Percentiles rank a stretch among this genome's conserved stretches.
These are phyloP conservation scores for Desmodesmus armatus DNA, from an alignment of 139 green algal species.

Conservation along the genomic window DNA sequence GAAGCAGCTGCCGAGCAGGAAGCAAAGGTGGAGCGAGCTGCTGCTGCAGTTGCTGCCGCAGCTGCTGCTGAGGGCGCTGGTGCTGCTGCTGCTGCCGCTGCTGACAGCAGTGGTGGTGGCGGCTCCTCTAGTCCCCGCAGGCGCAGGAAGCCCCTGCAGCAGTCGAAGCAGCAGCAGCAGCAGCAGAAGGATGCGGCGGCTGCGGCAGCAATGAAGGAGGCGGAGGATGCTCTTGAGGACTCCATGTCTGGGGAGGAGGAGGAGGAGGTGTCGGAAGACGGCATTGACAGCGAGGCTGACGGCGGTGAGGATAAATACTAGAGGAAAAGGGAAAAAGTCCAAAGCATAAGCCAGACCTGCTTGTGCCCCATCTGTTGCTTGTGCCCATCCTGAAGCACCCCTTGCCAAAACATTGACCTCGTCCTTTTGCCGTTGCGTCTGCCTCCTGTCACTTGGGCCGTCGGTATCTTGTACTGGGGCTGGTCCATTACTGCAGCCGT, in stretches of 20 bases:
- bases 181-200: neutral
- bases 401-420: no score
- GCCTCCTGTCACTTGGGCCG: no score
- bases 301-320: constrained; percentile 9
- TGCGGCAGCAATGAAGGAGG: neutral
- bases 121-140: no score
- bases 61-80: neutral
- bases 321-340: neutral
- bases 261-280: neutral
- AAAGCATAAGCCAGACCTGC: no score
- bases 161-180: constrained; percentile 15
- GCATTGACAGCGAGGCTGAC: neutral
- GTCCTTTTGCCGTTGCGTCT: no score
- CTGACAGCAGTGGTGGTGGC: neutral
- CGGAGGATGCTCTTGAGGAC: no score
- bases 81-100: neutral
- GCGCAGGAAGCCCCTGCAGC: constrained; percentile 5
- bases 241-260: no score
- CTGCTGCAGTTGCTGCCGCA: constrained; percentile 6
- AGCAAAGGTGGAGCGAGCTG: neutral
- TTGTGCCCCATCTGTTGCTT: no score
- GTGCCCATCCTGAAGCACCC: no score
- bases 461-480: no score
- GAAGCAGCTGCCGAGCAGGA: neutral
- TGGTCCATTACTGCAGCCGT: neutral